phyloP scores from a whole-genome alignment of 495 filamentous ascomycete species.

The Trichocladium antarcticum region DNA sequence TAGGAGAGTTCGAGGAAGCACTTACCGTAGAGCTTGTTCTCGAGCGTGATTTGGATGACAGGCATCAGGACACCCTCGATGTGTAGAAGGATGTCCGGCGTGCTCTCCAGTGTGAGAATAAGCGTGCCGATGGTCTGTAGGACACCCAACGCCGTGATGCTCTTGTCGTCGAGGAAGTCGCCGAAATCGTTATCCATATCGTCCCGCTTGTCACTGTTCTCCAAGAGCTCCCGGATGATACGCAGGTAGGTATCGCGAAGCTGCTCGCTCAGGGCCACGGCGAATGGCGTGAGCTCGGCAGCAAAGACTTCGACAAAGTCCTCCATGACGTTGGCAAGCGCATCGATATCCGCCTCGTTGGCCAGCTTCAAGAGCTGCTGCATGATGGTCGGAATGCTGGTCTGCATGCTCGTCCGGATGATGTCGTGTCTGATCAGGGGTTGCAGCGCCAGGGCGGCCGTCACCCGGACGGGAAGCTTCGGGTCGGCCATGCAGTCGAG shows the following conservation, averaged over 20 bases:
- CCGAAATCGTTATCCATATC: slow-evolving; percentile 69
- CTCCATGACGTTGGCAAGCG: slow-evolving; percentile 97
- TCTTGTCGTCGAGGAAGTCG: slow-evolving; percentile 95
- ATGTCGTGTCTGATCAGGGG: slow-evolving; percentile 91
- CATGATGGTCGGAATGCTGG: slow-evolving; percentile 99
- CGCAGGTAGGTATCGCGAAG: slow-evolving; percentile 91
- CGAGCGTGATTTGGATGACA: slow-evolving; percentile 86
- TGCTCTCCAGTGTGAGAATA: slow-evolving; percentile 93
- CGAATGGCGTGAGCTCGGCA: slow-evolving; percentile 88
- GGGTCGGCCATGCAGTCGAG: slow-evolving; percentile 92
- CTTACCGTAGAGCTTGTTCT: slow-evolving; percentile 86
- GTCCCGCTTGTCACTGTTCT: slow-evolving; percentile 62
- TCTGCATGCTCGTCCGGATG: slow-evolving; percentile 87
- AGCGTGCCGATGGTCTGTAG: slow-evolving; percentile 95
- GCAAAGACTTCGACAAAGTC: slow-evolving; percentile 99
- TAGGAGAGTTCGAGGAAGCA: not conserved
- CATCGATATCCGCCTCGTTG: slow-evolving; percentile 91
- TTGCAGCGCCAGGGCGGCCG: slow-evolving; percentile 87
- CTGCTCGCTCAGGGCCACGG: slow-evolving; percentile 94
- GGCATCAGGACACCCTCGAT: slow-evolving; percentile 94
- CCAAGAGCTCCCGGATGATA: slow-evolving; percentile 82
- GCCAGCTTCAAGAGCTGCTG: slow-evolving; percentile 93
- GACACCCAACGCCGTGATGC: slow-evolving; percentile 91
- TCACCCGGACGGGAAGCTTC: slow-evolving; percentile 83
- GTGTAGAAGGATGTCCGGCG: slow-evolving; percentile 83